These are phyloP conservation scores for Castanopsis chinensis DNA, from an alignment of 306 rosid genomes.

Conservation along the genomic window DNA sequence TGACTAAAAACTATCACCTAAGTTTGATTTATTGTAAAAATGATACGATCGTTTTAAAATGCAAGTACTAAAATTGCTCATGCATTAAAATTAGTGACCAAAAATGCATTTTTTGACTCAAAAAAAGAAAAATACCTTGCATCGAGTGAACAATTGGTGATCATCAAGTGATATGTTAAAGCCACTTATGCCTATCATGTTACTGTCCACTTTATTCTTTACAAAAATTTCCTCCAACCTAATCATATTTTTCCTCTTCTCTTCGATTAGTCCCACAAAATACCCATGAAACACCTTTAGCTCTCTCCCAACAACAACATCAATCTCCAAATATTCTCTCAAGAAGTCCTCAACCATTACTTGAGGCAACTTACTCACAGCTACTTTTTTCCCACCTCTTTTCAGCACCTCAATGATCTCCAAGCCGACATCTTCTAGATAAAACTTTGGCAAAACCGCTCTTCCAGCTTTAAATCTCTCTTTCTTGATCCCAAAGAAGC, in stretches of 20 bases:
- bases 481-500: conserved; percentile 76
- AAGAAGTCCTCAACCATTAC: conserved; percentile 77
- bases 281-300: conserved; percentile 65
- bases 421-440: conserved; percentile 66
- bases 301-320: conserved; percentile 59
- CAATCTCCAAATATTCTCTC: conserved; percentile 73
- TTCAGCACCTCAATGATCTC: conserved; percentile 57
- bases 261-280: conserved; percentile 68
- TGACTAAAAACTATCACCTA: too few relatives aligned
- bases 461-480: conserved; percentile 58
- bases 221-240: conserved; percentile 29
- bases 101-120: too few relatives aligned
- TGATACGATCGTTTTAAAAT: too few relatives aligned
- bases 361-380: conserved; percentile 53
- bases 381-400: conserved; percentile 54
- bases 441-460: conserved; percentile 73
- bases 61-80: too few relatives aligned
- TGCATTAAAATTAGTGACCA: too few relatives aligned
- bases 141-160: conserved; percentile 39
- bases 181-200: conserved; percentile 53
- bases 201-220: conserved; percentile 21
- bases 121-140: conserved; percentile 47
- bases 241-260: conserved; percentile 13
- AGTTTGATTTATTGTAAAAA: too few relatives aligned
- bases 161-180: conserved; percentile 25